phyloP scores from a whole-genome alignment of 129 eudicot genomes.

The Flaveria sonorensis region DNA sequence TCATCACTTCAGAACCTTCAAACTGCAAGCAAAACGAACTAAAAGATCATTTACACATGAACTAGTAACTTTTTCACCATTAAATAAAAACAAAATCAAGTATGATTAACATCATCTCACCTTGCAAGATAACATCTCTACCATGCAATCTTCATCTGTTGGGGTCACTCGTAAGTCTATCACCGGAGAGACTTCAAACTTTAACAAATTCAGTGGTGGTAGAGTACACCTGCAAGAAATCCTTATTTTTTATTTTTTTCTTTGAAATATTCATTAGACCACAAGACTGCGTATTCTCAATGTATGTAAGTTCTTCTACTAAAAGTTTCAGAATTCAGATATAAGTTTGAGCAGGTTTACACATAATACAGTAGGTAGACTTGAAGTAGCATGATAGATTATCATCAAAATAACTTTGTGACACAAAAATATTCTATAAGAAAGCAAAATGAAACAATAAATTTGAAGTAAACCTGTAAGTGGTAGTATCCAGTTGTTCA shows the following conservation, averaged over 20 bases:
- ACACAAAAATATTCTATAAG: not conserved
- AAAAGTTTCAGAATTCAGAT: not conserved
- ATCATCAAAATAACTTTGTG: constrained; percentile 1
- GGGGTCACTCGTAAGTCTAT: constrained; percentile 73
- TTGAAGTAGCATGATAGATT: not conserved
- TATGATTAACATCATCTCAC: constrained; percentile 38
- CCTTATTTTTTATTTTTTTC: not conserved
- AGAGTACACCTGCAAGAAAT: constrained; percentile 69
- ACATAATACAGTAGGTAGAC: not conserved
- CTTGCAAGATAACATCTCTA: constrained; percentile 93
- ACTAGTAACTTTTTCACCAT: not conserved
- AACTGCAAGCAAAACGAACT: constrained; percentile 59
- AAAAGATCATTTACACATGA: not conserved
- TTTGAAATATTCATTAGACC: not conserved
- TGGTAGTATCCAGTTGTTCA: constrained; percentile 64
- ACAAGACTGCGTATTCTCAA: not conserved
- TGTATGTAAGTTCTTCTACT: not conserved
- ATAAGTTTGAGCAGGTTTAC: constrained; percentile 4
- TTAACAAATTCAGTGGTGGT: constrained; percentile 65
- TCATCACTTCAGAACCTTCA: constrained; percentile 88
- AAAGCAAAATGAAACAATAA: not conserved
- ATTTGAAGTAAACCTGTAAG: constrained; percentile 57
- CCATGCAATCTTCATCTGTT: constrained; percentile 70
- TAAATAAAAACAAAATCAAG: constrained; percentile 4
- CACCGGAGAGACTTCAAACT: constrained; percentile 81